These are phyloP conservation scores for Collybiopsis luxurians DNA, from an alignment of 768 basidiomycete species.

Conservation along the genomic window DNA sequence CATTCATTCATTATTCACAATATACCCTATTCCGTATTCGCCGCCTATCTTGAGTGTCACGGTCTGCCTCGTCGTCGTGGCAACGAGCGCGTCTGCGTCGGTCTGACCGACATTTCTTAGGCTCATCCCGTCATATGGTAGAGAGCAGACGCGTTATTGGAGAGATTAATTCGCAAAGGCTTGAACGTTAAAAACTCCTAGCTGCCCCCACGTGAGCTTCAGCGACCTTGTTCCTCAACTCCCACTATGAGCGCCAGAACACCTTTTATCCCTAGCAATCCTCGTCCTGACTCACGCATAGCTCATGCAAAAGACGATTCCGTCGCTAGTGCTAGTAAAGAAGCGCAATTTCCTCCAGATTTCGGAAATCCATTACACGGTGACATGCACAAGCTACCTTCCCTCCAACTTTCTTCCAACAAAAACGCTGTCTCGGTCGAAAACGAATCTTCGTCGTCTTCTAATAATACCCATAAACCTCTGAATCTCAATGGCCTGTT, in stretches of 20 bases:
- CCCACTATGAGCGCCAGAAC: constrained; percentile 3
- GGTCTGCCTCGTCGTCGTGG: too few relatives aligned
- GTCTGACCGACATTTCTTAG: too few relatives aligned
- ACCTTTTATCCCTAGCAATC: constrained; percentile 4
- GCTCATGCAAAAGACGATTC: not conserved
- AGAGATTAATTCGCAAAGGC: too few relatives aligned
- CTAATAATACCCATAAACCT: not conserved
- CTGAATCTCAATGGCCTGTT: constrained; percentile 1
- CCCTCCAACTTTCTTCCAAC: not conserved
- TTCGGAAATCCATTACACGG: not conserved
- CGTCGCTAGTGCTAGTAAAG: not conserved
- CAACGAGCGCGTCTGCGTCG: too few relatives aligned
- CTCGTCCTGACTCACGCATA: constrained; percentile 3
- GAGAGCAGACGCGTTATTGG: too few relatives aligned
- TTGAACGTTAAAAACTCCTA: too few relatives aligned
- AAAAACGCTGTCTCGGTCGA: not conserved
- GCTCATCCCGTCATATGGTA: too few relatives aligned
- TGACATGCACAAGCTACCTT: not conserved
- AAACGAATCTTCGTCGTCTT: not conserved
- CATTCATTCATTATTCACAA: too few relatives aligned
- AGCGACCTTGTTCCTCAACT: constrained; percentile 3
- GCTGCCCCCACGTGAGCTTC: constrained; percentile 37
- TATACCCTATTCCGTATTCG: too few relatives aligned
- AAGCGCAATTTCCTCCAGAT: not conserved
- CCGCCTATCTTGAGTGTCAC: too few relatives aligned